phyloP scores from a whole-genome alignment of 2,329 filamentous ascomycete genomes.

The Rhinocladiella similis region DNA sequence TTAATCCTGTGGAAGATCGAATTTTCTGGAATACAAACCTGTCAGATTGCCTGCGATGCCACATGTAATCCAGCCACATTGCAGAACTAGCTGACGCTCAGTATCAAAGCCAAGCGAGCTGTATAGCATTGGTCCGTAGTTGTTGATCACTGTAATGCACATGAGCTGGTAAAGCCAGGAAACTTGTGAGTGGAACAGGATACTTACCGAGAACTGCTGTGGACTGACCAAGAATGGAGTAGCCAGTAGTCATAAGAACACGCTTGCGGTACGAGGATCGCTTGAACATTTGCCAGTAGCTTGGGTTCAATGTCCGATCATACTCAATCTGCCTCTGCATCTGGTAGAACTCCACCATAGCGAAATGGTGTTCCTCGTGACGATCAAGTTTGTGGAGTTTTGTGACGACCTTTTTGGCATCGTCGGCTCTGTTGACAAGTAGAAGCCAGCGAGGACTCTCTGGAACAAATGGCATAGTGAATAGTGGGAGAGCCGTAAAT shows the following conservation, averaged over 20 bases:
- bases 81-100: not conserved
- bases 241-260: not conserved
- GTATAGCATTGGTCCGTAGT: not conserved
- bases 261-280: not conserved
- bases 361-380: constrained; percentile 38
- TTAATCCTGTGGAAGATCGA: too few relatives aligned
- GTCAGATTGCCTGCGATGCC: not conserved
- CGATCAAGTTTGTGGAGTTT: constrained; percentile 43
- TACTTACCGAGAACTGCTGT: not conserved
- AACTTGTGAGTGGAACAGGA: too few relatives aligned
- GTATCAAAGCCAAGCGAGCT: not conserved
- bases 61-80: not conserved
- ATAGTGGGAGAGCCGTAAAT: constrained; percentile 38
- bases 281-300: not conserved
- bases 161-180: too few relatives aligned
- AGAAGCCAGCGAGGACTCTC: constrained; percentile 41
- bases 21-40: too few relatives aligned
- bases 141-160: too few relatives aligned
- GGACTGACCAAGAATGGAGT: not conserved
- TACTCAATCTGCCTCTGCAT: constrained; percentile 46
- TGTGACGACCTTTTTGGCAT: constrained; percentile 41
- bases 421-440: constrained; percentile 42
- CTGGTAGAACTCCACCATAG: constrained; percentile 42
- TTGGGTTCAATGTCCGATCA: constrained; percentile 27
- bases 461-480: constrained; percentile 51